Conservation (phyloP, 768 basidiomycete species). For the Phaeotremella fagi region DNA sequence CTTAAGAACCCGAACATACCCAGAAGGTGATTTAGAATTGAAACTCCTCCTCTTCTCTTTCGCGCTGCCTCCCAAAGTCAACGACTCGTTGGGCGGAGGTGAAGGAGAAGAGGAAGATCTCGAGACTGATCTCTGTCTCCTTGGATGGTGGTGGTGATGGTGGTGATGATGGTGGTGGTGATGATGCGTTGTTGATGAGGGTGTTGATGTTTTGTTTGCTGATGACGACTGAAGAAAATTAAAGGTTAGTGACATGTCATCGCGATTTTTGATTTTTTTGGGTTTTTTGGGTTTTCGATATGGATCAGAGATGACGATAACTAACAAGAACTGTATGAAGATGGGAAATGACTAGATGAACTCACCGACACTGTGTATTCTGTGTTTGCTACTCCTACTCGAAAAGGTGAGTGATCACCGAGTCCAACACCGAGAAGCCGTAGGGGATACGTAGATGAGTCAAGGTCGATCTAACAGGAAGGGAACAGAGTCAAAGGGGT, state of each 20-base stretch:
- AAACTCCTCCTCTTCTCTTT: slow-evolving; percentile 22
- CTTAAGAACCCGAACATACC: too few species aligned
- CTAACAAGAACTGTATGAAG: not conserved
- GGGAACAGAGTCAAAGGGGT: too few species aligned
- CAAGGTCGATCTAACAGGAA: too few species aligned
- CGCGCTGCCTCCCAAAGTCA: not conserved
- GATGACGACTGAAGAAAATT: not conserved
- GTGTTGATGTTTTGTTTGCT: not conserved
- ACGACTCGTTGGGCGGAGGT: slow-evolving; percentile 18
- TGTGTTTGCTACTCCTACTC: too few species aligned
- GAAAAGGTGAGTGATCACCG: too few species aligned
- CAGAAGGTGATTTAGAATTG: not conserved
- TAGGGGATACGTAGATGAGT: too few species aligned
- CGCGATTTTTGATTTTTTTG: not conserved
- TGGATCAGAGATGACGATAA: not conserved
- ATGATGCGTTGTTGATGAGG: not conserved
- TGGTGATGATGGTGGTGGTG: slow-evolving; percentile 16
- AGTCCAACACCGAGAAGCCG: too few species aligned
- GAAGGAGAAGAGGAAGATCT: slow-evolving; percentile 42
- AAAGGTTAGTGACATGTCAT: too few species aligned
- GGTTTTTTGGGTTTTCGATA: not conserved
- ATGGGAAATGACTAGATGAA: slow-evolving; percentile 8
- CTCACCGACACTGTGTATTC: too few species aligned
- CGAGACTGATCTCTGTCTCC: slow-evolving; percentile 25
- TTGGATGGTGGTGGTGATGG: slow-evolving; percentile 6